A percentile compares a stretch with the other conserved stretches of the same genome.
These are phyloP conservation scores for Boletus hoseneyae DNA, from an alignment of 1,284 basidiomycete species.

Conservation along the genomic window DNA sequence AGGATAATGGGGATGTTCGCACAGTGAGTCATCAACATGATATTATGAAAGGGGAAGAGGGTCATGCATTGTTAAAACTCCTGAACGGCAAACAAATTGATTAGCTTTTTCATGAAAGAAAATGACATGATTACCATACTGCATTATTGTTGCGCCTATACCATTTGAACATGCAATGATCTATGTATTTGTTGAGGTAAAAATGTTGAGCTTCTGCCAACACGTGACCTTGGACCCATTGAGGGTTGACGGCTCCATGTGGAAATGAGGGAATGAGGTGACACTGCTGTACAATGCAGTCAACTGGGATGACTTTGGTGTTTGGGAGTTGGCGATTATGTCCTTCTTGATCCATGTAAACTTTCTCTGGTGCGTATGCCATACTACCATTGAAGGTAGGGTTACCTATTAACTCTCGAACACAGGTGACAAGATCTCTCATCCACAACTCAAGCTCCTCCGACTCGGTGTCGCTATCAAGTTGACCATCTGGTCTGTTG, in stretches of 20 bases:
- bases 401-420: constrained; percentile 34
- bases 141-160: background rate
- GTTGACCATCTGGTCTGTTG: too few relatives aligned
- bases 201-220: background rate
- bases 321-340: too few relatives aligned
- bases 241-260: background rate
- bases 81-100: too few relatives aligned
- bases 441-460: constrained; percentile 30
- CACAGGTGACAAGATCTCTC: constrained; percentile 31
- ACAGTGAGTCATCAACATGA: constrained; percentile 55
- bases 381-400: constrained; percentile 25
- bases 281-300: background rate
- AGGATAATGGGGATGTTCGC: constrained; percentile 45
- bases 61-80: constrained; percentile 34
- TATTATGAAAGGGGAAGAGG: constrained; percentile 54
- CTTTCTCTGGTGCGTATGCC: constrained; percentile 24
- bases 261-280: constrained; percentile 13
- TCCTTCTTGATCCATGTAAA: background rate
- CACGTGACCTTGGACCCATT: background rate
- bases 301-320: background rate
- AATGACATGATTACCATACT: too few relatives aligned
- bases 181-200: background rate
- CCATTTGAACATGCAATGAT: background rate
- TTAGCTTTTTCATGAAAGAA: too few relatives aligned
- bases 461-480: too few relatives aligned